A percentile compares a stretch with the other conserved stretches of the same genome.
These are phyloP conservation scores for Eimeria brunetti DNA, from an alignment of 169 alveolate genomes.

Conservation along the genomic window DNA sequence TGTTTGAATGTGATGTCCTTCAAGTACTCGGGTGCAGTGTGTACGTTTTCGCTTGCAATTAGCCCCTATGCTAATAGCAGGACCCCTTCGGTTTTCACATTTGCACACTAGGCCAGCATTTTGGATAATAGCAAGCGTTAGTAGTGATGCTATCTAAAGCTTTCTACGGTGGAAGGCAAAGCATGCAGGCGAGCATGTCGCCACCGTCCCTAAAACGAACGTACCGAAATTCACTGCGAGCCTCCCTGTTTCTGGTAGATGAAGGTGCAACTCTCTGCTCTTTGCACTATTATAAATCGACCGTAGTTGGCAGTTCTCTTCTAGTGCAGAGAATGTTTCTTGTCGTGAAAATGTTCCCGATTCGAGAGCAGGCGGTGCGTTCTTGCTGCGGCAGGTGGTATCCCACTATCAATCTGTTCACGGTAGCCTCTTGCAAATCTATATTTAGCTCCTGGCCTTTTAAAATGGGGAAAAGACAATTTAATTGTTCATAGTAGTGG, in stretches of 20 bases:
- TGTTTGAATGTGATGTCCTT: not conserved
- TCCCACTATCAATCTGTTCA: not conserved
- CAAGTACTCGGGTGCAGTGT: not conserved
- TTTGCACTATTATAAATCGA: not conserved
- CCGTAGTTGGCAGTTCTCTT: not conserved
- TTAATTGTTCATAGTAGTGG: not conserved
- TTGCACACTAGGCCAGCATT: not conserved
- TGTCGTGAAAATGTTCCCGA: not conserved
- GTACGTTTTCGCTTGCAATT: not conserved
- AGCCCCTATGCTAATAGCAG: too few relatives aligned
- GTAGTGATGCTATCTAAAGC: not conserved
- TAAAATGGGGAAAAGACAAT: too few relatives aligned
- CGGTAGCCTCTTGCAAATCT: not conserved
- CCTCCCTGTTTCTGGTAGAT: not conserved
- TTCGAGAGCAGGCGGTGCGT: constrained; percentile 9
- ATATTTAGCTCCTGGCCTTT: not conserved
- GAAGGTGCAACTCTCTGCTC: not conserved
- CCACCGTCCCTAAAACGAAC: not conserved
- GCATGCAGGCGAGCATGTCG: not conserved
- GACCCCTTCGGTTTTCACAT: not conserved
- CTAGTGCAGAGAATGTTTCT: not conserved
- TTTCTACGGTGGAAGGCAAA: not conserved
- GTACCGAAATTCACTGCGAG: not conserved
- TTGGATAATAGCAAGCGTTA: not conserved
- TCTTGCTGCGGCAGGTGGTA: not conserved